Evolutionary conservation across 306 rosid species (phyloP).

Genomic region (Cucumis hystrix): DNA sequence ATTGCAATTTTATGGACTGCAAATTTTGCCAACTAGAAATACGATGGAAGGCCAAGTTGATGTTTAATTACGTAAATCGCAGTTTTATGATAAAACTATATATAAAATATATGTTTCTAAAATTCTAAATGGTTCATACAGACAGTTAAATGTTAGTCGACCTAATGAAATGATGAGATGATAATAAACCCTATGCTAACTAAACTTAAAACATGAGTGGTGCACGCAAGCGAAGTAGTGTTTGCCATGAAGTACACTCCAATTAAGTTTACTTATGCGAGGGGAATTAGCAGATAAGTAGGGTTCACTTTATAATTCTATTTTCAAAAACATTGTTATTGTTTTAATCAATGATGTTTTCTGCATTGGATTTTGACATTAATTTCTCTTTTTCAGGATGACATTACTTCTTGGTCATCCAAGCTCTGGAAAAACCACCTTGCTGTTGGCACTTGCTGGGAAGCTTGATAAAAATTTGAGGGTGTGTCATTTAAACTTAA

Average conservation of each 20-base stretch:
- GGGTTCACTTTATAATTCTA: no score
- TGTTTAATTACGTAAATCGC: neutral
- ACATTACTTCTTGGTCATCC: constrained; percentile 83
- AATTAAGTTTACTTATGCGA: no score
- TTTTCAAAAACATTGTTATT: no score
- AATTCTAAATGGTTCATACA: no score
- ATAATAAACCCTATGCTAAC: no score
- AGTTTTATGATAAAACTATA: neutral
- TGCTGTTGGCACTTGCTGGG: constrained; percentile 64
- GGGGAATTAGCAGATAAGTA: no score
- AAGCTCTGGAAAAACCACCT: constrained; percentile 71
- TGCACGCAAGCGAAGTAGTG: no score
- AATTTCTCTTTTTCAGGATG: constrained; percentile 27
- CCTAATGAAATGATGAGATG: no score
- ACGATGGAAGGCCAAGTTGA: neutral
- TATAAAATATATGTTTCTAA: neutral
- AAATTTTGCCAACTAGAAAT: neutral
- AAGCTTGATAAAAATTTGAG: constrained; percentile 43
- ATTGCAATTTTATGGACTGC: neutral
- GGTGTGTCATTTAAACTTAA: constrained; percentile 18
- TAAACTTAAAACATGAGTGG: no score
- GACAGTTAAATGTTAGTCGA: no score
- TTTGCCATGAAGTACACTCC: no score
- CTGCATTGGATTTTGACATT: neutral
- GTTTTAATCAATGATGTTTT: neutral